Evolutionary conservation across 2,329 filamentous ascomycete genomes (phyloP).

Genomic region (Elsinoe batatas): DNA sequence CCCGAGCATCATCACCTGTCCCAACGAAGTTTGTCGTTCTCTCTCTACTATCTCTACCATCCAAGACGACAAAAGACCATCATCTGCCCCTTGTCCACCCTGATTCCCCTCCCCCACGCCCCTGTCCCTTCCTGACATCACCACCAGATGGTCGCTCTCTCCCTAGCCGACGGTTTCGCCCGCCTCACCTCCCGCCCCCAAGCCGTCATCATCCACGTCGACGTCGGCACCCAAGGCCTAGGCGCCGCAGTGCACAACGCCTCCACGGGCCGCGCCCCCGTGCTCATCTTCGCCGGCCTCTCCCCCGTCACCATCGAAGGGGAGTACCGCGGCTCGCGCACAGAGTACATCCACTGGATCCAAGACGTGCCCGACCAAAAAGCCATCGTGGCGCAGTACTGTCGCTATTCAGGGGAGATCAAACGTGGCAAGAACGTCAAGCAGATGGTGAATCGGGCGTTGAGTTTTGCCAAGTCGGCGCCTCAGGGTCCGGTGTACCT

Average conservation of each 20-base stretch:
- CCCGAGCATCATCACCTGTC: constrained; percentile 66
- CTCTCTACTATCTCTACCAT: background rate
- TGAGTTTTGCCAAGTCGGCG: constrained; percentile 70
- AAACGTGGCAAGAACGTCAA: constrained; percentile 79
- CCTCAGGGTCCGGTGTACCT: constrained; percentile 75
- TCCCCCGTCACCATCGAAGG: constrained; percentile 69
- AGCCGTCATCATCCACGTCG: constrained; percentile 69
- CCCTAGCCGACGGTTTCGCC: constrained; percentile 75
- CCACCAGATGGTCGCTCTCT: constrained; percentile 67
- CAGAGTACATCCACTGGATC: constrained; percentile 80
- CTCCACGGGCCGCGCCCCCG: constrained; percentile 61
- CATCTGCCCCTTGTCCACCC: background rate
- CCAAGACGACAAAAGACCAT: background rate
- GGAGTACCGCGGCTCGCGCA: constrained; percentile 65
- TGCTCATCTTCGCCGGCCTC: constrained; percentile 68
- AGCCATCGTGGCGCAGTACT: constrained; percentile 74
- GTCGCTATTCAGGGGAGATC: constrained; percentile 71
- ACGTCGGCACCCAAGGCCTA: constrained; percentile 71
- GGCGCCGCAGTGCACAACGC: constrained; percentile 73
- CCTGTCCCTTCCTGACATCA: background rate
- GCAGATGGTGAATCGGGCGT: constrained; percentile 75
- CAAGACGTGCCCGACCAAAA: constrained; percentile 77
- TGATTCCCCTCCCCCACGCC: background rate
- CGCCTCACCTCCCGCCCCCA: constrained; percentile 62
- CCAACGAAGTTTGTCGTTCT: constrained; percentile 56